These are phyloP conservation scores for Carallia pectinifolia DNA, from an alignment of 345 rosid species.

Conservation along the genomic window DNA sequence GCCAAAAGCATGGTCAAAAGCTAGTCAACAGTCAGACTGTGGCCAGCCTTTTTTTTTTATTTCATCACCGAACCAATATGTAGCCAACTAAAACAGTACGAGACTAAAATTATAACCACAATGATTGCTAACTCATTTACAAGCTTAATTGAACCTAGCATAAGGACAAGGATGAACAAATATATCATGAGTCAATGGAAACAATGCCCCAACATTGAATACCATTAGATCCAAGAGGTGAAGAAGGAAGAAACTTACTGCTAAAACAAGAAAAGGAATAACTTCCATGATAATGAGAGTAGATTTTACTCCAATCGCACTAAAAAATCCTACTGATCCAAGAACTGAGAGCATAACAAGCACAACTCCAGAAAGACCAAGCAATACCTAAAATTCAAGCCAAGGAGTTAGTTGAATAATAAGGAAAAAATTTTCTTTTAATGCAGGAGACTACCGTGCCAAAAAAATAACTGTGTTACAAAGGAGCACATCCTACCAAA, in stretches of 20 bases:
- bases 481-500: background rate
- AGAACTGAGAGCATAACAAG: conserved; percentile 97
- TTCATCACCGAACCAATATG: background rate
- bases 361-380: conserved; percentile 92
- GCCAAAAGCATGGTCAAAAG: background rate
- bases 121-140: background rate
- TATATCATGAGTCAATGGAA: background rate
- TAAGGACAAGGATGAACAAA: background rate
- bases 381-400: conserved; percentile 64
- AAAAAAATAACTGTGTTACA: no score
- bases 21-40: background rate
- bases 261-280: conserved; percentile 94
- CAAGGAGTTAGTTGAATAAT: conserved; percentile 12
- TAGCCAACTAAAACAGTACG: background rate
- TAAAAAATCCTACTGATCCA: conserved; percentile 93
- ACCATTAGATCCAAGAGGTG: conserved; percentile 6
- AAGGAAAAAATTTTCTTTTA: conserved; percentile 1
- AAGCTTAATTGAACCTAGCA: background rate
- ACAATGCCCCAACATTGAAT: conserved; percentile 2
- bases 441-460: background rate
- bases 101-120: no score
- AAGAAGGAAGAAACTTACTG: conserved; percentile 56
- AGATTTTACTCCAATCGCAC: conserved; percentile 91
- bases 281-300: conserved; percentile 98
- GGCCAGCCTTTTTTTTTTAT: background rate